These are phyloP conservation scores for Myxozyma monticola DNA, from an alignment of 805 yeast species.

Conservation along the genomic window DNA sequence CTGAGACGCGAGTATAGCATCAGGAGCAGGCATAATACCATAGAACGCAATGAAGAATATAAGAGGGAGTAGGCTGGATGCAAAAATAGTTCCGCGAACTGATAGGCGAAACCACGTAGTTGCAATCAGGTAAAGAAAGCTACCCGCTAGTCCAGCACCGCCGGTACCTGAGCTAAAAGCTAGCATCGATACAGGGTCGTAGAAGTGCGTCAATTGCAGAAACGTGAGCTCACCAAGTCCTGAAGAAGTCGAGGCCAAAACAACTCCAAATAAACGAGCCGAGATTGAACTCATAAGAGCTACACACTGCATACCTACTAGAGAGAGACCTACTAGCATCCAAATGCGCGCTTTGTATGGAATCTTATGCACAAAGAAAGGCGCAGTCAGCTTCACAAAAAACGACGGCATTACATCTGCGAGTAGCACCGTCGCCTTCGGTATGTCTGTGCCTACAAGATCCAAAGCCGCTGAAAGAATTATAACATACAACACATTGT, in stretches of 20 bases:
- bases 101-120: constrained; percentile 67
- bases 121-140: constrained; percentile 65
- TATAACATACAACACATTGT: constrained; percentile 87
- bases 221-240: constrained; percentile 92
- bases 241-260: constrained; percentile 76
- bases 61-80: constrained; percentile 51
- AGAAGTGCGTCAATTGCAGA: constrained; percentile 80
- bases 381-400: constrained; percentile 66
- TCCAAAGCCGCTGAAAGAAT: constrained; percentile 91
- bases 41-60: constrained; percentile 36
- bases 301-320: constrained; percentile 72
- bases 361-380: constrained; percentile 70
- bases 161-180: constrained; percentile 97
- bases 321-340: constrained; percentile 57
- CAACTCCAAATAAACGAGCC: constrained; percentile 62
- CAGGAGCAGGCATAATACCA: constrained; percentile 37
- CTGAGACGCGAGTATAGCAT: constrained; percentile 20
- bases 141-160: constrained; percentile 88
- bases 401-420: constrained; percentile 89
- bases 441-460: constrained; percentile 76
- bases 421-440: constrained; percentile 80
- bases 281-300: constrained; percentile 46
- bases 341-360: constrained; percentile 59
- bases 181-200: constrained; percentile 56
- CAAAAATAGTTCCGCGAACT: constrained; percentile 54